Conservation (phyloP, 805 yeast genomes). For the Suhomyces vadensis region DNA sequence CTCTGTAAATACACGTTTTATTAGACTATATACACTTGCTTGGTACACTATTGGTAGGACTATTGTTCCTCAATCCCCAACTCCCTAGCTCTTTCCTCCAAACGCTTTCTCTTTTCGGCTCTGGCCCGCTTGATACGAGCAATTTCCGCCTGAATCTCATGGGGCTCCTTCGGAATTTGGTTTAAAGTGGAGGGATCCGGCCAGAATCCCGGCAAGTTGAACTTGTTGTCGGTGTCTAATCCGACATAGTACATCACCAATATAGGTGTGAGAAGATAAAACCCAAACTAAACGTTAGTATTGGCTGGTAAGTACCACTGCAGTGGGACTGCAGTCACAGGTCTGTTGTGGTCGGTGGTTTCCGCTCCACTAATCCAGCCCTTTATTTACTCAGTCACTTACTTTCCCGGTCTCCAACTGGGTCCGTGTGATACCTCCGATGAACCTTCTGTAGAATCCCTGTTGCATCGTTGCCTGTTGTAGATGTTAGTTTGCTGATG, state of each 20-base stretch:
- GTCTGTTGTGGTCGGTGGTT: too few species aligned
- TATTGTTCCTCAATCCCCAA: constrained; percentile 59
- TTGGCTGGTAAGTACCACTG: too few species aligned
- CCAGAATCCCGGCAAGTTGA: constrained; percentile 93
- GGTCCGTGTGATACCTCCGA: constrained; percentile 41
- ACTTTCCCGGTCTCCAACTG: constrained; percentile 47
- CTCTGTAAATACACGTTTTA: neutral
- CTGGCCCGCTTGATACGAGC: constrained; percentile 83
- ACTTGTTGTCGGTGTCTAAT: constrained; percentile 81
- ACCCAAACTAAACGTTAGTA: constrained; percentile 56
- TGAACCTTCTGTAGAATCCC: constrained; percentile 29
- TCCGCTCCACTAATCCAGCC: too few species aligned
- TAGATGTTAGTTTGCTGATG: neutral
- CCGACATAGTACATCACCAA: constrained; percentile 94
- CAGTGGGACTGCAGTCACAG: too few species aligned
- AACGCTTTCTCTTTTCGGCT: constrained; percentile 65
- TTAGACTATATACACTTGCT: neutral
- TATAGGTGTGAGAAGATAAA: constrained; percentile 83
- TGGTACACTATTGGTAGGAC: neutral
- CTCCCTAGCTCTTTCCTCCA: constrained; percentile 70
- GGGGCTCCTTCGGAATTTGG: constrained; percentile 89
- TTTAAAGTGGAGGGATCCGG: constrained; percentile 93
- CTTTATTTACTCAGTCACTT: too few species aligned
- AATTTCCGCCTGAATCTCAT: constrained; percentile 86
- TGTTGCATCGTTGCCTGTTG: constrained; percentile 8